Evolutionary conservation across 345 rosid genomes (phyloP).

Genomic region (Psidium guajava): DNA sequence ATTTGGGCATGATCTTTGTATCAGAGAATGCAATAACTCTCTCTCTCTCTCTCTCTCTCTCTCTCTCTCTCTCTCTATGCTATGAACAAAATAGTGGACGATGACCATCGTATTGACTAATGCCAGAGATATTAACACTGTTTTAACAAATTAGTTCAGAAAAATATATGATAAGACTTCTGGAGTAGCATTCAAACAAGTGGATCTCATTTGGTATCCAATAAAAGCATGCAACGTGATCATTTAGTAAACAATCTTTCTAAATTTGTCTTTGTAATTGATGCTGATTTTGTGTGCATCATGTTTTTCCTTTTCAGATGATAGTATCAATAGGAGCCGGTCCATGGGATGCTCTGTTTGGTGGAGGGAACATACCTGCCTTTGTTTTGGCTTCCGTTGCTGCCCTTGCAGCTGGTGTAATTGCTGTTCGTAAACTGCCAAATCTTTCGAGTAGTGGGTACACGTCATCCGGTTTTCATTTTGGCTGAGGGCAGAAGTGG

Average conservation of each 20-base stretch:
- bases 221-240: neutral
- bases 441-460: constrained; percentile 53
- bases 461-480: constrained; percentile 68
- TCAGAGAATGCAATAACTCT: neutral
- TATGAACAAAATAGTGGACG: neutral
- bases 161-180: neutral
- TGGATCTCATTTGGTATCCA: neutral
- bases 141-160: neutral
- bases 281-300: neutral
- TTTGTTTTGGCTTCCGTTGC: constrained; percentile 60
- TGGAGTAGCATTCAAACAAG: neutral
- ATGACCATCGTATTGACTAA: neutral
- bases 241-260: neutral
- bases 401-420: constrained; percentile 68
- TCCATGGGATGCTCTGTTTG: constrained; percentile 94
- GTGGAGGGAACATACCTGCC: constrained; percentile 91
- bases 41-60: neutral
- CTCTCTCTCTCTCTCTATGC: neutral
- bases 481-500: constrained; percentile 27
- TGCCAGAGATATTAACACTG: neutral
- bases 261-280: neutral
- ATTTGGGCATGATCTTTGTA: neutral
- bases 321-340: constrained; percentile 86
- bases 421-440: constrained; percentile 64
- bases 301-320: constrained; percentile 40